Conservation (phyloP, 805 yeast genomes). For the Cyberlindnera meyerae region DNA sequence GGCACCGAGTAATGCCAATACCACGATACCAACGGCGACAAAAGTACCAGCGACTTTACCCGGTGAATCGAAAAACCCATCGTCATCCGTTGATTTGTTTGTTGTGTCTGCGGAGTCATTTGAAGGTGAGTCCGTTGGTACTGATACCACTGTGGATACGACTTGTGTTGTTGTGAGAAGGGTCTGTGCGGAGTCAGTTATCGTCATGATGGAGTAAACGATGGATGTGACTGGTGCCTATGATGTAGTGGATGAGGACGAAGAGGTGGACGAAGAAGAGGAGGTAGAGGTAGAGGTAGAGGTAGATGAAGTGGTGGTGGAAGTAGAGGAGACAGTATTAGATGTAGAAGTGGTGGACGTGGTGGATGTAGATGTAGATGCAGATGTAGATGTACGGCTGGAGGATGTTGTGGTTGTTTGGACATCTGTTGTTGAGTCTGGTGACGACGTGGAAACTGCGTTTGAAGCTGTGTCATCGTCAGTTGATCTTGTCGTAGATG, state of each 20-base stretch:
- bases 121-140: conserved; percentile 20
- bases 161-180: conserved; percentile 24
- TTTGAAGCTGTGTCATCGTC: no score
- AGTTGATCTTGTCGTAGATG: no score
- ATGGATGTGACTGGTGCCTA: conserved; percentile 28
- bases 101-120: conserved; percentile 9
- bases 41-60: conserved; percentile 82
- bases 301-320: background rate
- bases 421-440: no score
- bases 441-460: no score
- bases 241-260: conserved; percentile 12
- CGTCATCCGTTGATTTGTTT: conserved; percentile 25
- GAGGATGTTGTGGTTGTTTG: no score
- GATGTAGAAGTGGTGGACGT: background rate
- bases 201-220: conserved; percentile 31
- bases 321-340: no score
- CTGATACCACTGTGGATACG: conserved; percentile 21
- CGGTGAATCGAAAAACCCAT: conserved; percentile 48
- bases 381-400: background rate
- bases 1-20: conserved; percentile 38
- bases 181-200: conserved; percentile 29
- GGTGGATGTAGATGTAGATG: background rate
- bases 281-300: conserved; percentile 17
- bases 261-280: conserved; percentile 24
- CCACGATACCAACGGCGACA: conserved; percentile 67